Conservation (phyloP, 352 stramenopile species). For the Pythium coloratum region DNA sequence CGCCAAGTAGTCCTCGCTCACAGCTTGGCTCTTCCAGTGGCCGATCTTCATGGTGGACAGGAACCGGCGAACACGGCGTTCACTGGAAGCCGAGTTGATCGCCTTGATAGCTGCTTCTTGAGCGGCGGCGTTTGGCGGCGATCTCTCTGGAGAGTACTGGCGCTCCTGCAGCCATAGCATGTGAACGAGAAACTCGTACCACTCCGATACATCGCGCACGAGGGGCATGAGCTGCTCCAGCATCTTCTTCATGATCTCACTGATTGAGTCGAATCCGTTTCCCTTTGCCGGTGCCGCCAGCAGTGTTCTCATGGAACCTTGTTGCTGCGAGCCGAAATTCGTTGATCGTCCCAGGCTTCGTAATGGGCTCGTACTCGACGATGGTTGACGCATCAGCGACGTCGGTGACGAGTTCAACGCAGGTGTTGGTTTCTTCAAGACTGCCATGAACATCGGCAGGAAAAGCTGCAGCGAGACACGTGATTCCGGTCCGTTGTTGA, state of each 20-base stretch:
- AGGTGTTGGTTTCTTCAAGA: constrained; percentile 12
- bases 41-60: constrained; percentile 15
- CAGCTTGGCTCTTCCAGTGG: constrained; percentile 14
- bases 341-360: neutral
- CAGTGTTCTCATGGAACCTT: constrained; percentile 5
- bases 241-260: constrained; percentile 27
- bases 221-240: constrained; percentile 26
- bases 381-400: neutral
- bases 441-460: constrained; percentile 34
- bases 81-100: neutral
- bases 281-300: neutral
- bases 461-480: constrained; percentile 14
- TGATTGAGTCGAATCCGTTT: constrained; percentile 18
- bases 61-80: constrained; percentile 5
- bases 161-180: constrained; percentile 23
- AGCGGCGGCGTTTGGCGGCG: neutral
- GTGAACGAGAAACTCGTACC: constrained; percentile 26
- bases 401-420: neutral
- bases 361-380: neutral
- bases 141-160: neutral
- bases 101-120: neutral
- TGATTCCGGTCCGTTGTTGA: constrained; percentile 28
- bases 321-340: constrained; percentile 5
- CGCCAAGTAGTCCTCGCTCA: constrained; percentile 7
- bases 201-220: constrained; percentile 14